These are phyloP conservation scores for Starmerella asiatica DNA, from an alignment of 805 yeast genomes.

Conservation along the genomic window DNA sequence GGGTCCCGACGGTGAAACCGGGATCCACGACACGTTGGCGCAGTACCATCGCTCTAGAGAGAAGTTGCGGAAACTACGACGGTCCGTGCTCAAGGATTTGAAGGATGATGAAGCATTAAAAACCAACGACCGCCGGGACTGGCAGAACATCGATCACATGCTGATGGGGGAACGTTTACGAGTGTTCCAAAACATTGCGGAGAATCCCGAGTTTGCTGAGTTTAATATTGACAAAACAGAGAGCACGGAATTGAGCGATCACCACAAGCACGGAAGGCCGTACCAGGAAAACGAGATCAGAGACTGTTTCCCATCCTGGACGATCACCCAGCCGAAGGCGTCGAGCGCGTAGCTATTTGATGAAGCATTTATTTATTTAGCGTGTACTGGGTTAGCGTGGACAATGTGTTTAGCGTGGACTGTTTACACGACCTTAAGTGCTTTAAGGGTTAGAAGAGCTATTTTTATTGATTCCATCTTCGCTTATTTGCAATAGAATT, in stretches of 20 bases:
- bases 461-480: too few species aligned
- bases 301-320: conserved; percentile 11
- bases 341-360: too few species aligned
- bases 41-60: conserved; percentile 4
- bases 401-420: too few species aligned
- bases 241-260: not conserved
- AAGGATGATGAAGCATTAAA: not conserved
- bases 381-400: too few species aligned
- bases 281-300: conserved; percentile 17
- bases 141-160: conserved; percentile 11
- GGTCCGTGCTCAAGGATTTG: conserved; percentile 7
- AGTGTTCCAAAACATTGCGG: not conserved
- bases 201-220: conserved; percentile 2
- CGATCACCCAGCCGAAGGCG: too few species aligned
- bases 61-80: conserved; percentile 8
- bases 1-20: conserved; percentile 34
- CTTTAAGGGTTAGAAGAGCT: too few species aligned
- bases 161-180: conserved; percentile 7
- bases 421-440: too few species aligned
- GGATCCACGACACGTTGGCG: conserved; percentile 26
- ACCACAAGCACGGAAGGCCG: conserved; percentile 14
- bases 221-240: conserved; percentile 3
- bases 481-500: too few species aligned
- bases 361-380: too few species aligned
- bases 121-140: not conserved